Evolutionary conservation across 1,139 yeast species (phyloP).

Genomic region (Sugiyamaella pinicola): DNA sequence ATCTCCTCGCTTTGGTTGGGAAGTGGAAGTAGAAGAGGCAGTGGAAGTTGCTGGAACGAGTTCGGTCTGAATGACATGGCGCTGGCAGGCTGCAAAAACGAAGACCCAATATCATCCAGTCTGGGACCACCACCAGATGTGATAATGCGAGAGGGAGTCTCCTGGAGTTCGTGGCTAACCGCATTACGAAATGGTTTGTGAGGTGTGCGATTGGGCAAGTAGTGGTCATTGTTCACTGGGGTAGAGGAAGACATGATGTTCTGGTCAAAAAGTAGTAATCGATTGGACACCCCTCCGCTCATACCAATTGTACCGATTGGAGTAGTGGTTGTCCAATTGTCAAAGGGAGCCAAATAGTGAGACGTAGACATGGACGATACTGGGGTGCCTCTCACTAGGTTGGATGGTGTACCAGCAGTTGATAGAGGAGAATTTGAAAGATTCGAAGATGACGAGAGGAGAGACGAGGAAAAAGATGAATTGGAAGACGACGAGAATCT

Average conservation of each 20-base stretch:
- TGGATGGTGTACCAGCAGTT: not conserved
- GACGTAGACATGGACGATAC: not conserved
- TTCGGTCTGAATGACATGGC: not conserved
- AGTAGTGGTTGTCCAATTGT: slow-evolving; percentile 11
- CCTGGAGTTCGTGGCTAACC: slow-evolving; percentile 2
- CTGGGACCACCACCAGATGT: slow-evolving; percentile 3
- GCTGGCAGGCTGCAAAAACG: not conserved
- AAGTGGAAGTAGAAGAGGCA: slow-evolving; percentile 5
- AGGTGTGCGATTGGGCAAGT: slow-evolving; percentile 7
- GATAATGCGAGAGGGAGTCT: slow-evolving; percentile 13
- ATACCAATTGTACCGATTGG: slow-evolving; percentile 5
- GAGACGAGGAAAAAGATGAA: not conserved
- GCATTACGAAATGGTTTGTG: not conserved
- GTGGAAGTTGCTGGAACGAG: slow-evolving; percentile 1
- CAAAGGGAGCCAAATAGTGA: slow-evolving; percentile 11
- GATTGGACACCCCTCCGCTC: slow-evolving; percentile 5
- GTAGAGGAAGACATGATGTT: slow-evolving; percentile 4
- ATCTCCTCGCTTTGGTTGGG: not conserved
- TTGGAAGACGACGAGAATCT: slow-evolving; percentile 1
- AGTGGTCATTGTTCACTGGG: not conserved
- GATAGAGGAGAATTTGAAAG: not conserved
- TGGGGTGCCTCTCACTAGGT: not conserved
- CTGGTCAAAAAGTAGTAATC: slow-evolving; percentile 14
- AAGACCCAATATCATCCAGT: slow-evolving; percentile 5
- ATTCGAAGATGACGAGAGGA: not conserved